phyloP scores from a whole-genome alignment of 164 flowering plant genomes.

The Berberis vulgaris region DNA sequence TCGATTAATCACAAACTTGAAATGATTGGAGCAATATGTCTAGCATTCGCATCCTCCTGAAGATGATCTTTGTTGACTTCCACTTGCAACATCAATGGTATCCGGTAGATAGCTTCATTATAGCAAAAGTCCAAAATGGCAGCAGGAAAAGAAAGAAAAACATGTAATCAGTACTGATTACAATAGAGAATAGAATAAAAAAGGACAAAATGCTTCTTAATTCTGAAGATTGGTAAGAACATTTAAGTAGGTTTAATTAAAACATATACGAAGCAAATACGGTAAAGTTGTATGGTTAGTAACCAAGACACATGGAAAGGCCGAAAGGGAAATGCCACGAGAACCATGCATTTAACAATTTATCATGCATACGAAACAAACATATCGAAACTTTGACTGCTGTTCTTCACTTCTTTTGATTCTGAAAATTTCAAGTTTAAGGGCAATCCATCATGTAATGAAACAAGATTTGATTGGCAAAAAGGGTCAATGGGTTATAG shows the following conservation, averaged over 20 bases:
- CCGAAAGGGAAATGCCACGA: too few species aligned
- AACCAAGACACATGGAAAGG: too few species aligned
- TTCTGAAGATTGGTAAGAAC: background rate
- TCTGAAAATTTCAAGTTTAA: too few species aligned
- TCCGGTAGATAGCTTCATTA: conserved; percentile 80
- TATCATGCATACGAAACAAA: too few species aligned
- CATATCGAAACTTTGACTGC: too few species aligned
- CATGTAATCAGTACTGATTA: background rate
- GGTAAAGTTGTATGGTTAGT: too few species aligned
- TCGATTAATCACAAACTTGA: background rate
- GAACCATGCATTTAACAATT: too few species aligned
- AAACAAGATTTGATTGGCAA: too few species aligned
- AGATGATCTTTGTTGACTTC: conserved; percentile 64
- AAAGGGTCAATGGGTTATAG: too few species aligned
- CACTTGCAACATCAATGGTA: conserved; percentile 78
- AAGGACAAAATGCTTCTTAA: background rate
- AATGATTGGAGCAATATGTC: background rate
- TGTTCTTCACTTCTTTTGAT: too few species aligned
- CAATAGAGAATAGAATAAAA: background rate
- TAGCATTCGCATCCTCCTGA: conserved; percentile 66
- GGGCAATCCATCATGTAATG: too few species aligned
- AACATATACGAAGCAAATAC: too few species aligned
- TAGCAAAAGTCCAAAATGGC: background rate
- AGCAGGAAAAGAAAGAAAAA: conserved; percentile 1
- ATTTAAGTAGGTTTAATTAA: background rate